Evolutionary conservation across 768 basidiomycete species (phyloP), one percentile per base, ranked within the genome.

Genomic region (Trametes maxima): DNA sequence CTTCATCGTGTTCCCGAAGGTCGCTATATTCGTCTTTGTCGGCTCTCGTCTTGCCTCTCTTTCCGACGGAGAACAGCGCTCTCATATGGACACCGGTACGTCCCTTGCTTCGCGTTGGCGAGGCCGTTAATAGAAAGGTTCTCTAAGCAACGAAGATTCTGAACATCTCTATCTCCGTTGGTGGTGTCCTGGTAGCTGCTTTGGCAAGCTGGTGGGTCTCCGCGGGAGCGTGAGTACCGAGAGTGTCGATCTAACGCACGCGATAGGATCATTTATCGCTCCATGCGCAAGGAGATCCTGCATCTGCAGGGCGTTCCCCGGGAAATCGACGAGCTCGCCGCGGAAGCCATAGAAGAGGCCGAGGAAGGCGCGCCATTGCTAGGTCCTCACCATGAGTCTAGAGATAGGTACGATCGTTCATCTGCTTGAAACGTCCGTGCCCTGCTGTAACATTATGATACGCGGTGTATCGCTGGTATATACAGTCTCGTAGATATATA

Each of bases 1-100:
- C 5, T 73, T 82, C 46, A 86, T 85, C 69, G 77, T 86, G 10
- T 83, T 86, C 45, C 92, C 93, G 22, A 93, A 87, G 69, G 75
- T 89, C 5, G 72, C 87, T 35, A 77, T 94, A 25, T 84, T 89
- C 60, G 85, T 88, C 14, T 92, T 93, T 73, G 85, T 94, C 52
- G 93, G 92, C 2, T 87, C 88, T 1, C 84, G 84, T 25, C 82
- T 93, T 44, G 89, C 89, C 42, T 78, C 78, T 12, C 76, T 94
- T 16, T 88, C 92, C 11, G 92, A 94, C 66, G 90, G 89, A 37
- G 81, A 88, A 66, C 84, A 86, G 62, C 82, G 92, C 46, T 80
- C 76, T 40, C 75, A 84, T 43, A 94, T 94, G 91, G 91, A 94
- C 69, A 81, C 83, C 22, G 80, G 90, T 90, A 77, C 58, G 81